Evolutionary conservation across 306 rosid species (phyloP).

Genomic region (Oemleria cerasiformis): DNA sequence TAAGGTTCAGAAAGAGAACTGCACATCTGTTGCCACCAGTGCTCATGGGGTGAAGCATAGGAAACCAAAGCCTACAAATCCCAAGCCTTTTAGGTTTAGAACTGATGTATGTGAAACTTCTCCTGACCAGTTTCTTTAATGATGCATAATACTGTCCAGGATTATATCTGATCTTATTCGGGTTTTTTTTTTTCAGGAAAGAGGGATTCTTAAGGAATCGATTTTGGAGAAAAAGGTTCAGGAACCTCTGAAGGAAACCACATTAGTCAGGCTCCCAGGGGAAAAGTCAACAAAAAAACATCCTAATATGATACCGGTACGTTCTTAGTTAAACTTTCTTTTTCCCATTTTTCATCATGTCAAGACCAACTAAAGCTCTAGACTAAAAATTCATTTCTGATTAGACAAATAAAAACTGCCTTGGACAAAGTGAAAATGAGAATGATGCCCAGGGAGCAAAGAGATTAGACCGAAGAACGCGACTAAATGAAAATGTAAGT

Average conservation of each 20-base stretch:
- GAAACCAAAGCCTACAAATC: slow-evolving; percentile 80
- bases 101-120: slow-evolving; percentile 68
- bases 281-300: slow-evolving; percentile 35
- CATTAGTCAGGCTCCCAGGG: slow-evolving; percentile 29
- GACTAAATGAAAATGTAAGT: slow-evolving; percentile 40
- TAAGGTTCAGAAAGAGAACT: slow-evolving; percentile 45
- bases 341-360: background rate
- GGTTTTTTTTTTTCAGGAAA: slow-evolving; percentile 53
- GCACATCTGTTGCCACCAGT: slow-evolving; percentile 25
- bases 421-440: slow-evolving; percentile 21
- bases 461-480: slow-evolving; percentile 27
- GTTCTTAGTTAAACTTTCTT: background rate
- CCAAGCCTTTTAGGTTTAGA: slow-evolving; percentile 92
- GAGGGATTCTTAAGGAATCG: slow-evolving; percentile 87
- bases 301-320: slow-evolving; percentile 34
- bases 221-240: slow-evolving; percentile 55
- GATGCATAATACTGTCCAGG: background rate
- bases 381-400: slow-evolving; percentile 6
- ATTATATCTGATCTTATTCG: slow-evolving; percentile 17
- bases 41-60: slow-evolving; percentile 60
- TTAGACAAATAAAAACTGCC: slow-evolving; percentile 39
- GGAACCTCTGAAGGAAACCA: slow-evolving; percentile 50
- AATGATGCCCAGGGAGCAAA: slow-evolving; percentile 31
- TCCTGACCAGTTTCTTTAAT: slow-evolving; percentile 16
- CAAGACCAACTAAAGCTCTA: slow-evolving; percentile 10